Conservation (phyloP, 169 alveolate genomes). For the Plasmodium reichenowi region DNA sequence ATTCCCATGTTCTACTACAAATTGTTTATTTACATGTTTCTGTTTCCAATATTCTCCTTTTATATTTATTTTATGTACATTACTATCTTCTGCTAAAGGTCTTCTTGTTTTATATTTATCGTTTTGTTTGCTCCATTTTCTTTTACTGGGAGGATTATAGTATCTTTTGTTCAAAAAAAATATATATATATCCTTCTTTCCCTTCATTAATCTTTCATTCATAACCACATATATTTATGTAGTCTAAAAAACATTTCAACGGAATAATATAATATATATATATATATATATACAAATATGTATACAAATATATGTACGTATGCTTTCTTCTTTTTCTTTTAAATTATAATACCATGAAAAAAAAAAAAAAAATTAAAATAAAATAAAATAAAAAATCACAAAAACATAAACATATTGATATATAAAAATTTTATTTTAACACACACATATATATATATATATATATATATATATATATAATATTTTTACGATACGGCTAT, state of each 20-base stretch:
- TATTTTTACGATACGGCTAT: too few relatives aligned
- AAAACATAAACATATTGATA: too few relatives aligned
- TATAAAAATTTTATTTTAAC: too few relatives aligned
- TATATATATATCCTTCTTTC: constrained; percentile 13
- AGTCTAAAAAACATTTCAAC: too few relatives aligned
- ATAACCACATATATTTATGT: neutral
- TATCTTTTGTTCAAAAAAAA: constrained; percentile 31
- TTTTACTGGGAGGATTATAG: constrained; percentile 68
- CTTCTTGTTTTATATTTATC: constrained; percentile 84
- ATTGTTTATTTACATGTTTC: constrained; percentile 79
- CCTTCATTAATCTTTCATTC: constrained; percentile 19
- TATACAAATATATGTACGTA: neutral
- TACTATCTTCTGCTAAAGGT: constrained; percentile 86
- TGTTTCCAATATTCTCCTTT: constrained; percentile 89
- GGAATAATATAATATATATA: neutral
- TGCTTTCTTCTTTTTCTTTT: too few relatives aligned
- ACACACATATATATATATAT: too few relatives aligned
- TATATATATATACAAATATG: constrained; percentile 10
- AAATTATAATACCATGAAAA: too few relatives aligned
- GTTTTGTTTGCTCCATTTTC: constrained; percentile 89
- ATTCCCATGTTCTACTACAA: constrained; percentile 74
- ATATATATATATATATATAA: too few relatives aligned
- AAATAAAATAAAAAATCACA: too few relatives aligned
- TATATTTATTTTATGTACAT: constrained; percentile 85
- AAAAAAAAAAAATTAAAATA: too few relatives aligned